Base-by-base conservation (phyloP, 2,329 filamentous ascomycete genomes). In the Hypoxylon sp. region DNA sequence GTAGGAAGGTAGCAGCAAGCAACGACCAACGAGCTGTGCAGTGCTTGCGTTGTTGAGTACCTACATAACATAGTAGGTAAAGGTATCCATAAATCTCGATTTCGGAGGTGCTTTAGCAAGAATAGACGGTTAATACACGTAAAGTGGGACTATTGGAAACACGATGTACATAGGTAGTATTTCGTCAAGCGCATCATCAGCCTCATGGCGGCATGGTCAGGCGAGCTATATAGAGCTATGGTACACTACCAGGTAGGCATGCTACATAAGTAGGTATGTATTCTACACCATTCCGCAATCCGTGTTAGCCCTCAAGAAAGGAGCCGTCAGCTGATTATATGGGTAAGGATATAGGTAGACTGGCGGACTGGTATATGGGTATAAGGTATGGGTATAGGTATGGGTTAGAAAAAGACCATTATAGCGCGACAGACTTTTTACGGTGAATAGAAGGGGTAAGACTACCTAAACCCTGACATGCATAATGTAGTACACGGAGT, bases 181-280 rank as follows among this genome's bases (percentile, higher is more conserved):
- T 51, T 37, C 51, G 19, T 30, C 46, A 56, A 47, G 44, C 26
- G 15, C 51, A 62, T 56, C 44, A 56, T 63, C 49, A 64, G 64
- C 64, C 64, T 63, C 64, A 66, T 46, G 22, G 64, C 64, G 59
- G 60, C 64, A 66, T 46, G 22, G 44, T 58, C 51, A 32, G 15
- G 32, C 17, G 13, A 62, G 24, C 37, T 34, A 34, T 13, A 34
- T 34, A 34, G 15, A 34, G 32, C 32, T 34, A 34, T 13, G 32
- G 32, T 34, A 34, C 32, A 13, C 32, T 34, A n/a, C n/a, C n/a
- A n/a, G n/a, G n/a, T n/a, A n/a, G n/a, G n/a, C 7, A 15, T 4
- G 13, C 32, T 34, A 15, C n/a, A n/a, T n/a, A n/a, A n/a, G n/a
- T n/a, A n/a, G n/a, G n/a, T n/a, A n/a, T 2, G 32, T 34, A 43